Base-by-base conservation (phyloP, 208 protist genomes). In the Tetramitus jugosus region DNA sequence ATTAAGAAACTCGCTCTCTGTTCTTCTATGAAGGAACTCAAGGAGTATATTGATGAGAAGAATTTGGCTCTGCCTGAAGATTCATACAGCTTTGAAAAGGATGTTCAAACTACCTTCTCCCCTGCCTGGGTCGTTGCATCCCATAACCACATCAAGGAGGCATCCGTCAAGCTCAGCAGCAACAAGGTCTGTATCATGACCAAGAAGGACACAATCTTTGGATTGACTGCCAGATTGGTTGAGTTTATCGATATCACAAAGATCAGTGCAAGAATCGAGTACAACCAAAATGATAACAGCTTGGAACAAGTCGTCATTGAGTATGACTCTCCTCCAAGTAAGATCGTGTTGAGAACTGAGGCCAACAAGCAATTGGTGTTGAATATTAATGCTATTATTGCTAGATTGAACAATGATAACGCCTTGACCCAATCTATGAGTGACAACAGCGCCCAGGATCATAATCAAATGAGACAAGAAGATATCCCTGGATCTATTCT, bases 401-500 rank as follows among this genome's bases (percentile, higher is more conserved):
- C 39, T 43, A 42, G 65, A 49, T 29, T 37, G 29, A 33, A 74
- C 8, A 53, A 14, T 23, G 42, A 74, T 53, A 8, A 8, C 29
- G 7, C 56, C 3, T 3, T 31, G 10, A 33, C 56, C 3, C 8
- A 23, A n/a, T n/a, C 56, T 7, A 62, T 31, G n/a, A n/a, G n/a
- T n/a, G n/a, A n/a, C n/a, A n/a, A n/a, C n/a, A n/a, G n/a, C n/a
- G n/a, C n/a, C n/a, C n/a, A n/a, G n/a, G n/a, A n/a, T n/a, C n/a
- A n/a, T n/a, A 23, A n/a, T 33, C 8, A 7, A 62, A 60, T 76
- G 8, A 52, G 35, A 39, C 69, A 53, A 60, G 7, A 37, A 53
- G 69, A 76, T 76, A 42, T 76, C 60, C 69, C 69, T 53, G 69
- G 69, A 20, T 43, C 46, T 26, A n/a, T 76, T 23, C 43, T 76